Evolutionary conservation across 352 stramenopile genomes (phyloP), one percentile per base, ranked within the genome.

Genomic region (Globisporangium takayamanum): DNA sequence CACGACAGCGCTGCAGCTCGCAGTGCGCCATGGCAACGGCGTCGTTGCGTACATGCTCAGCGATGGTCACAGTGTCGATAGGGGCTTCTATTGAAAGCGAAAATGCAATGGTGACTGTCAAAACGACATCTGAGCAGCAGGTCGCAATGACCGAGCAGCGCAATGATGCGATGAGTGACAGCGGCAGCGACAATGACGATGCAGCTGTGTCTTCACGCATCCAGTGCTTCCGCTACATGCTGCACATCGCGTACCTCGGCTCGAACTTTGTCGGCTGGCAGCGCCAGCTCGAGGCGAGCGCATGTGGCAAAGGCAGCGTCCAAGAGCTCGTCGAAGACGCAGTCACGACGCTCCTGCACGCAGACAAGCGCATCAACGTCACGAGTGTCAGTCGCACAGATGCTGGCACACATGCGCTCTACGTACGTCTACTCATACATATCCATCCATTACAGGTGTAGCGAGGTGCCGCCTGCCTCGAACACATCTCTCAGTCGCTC

Each of bases 311-410:
- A 30, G 68, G 80, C 60, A 93, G 83, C 66, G 71, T 95, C 6
- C 85, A 95, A 68, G 81, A 93, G 59, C 65, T 88, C 6, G 71
- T 95, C 30, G 85, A 95, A 47, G 67, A 75, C 28, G 80, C 78
- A 15, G 69, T 95, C 49, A 88, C 83, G 18, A 59, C 71, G 46
- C 68, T 68, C 33, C 69, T 92, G 36, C 53, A 33, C 1, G 66
- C 76, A 8, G 10, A 68, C 6, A 58, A 80, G 47, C 80, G 80
- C 54, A 56, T 95, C 30, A 93, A 95, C 63, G 83, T 95, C 57
- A 90, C 83, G 39, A 80, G 80, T 62, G 83, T 87, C 58, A 95
- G 85, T 53, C 83, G 85, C 50, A 95, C 85, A 5, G 85, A 95
- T 37, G 79, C 85, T 18, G 83, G 83, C 56, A 95, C 85, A 11